These are phyloP conservation scores for Mycena olivaceomarginata DNA, from an alignment of 768 basidiomycete species.

Conservation along the genomic window DNA sequence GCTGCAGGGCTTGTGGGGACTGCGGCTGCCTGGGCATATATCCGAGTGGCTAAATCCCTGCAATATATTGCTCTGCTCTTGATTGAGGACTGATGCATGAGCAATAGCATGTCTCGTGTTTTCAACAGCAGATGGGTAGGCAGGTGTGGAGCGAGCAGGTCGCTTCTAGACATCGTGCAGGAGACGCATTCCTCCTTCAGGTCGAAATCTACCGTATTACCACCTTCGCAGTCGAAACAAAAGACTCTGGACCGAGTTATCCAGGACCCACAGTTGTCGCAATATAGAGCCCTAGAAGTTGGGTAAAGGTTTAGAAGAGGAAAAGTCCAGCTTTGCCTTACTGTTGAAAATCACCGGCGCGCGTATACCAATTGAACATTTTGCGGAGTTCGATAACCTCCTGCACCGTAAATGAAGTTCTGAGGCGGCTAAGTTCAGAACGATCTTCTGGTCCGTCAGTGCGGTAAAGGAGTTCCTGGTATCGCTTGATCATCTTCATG, in stretches of 20 bases:
- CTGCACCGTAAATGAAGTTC: conserved; percentile 14
- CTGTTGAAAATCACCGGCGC: conserved; percentile 15
- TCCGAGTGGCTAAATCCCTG: background rate
- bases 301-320: background rate
- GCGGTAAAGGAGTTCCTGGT: background rate
- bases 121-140: conserved; percentile 11
- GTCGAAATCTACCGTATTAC: conserved; percentile 5
- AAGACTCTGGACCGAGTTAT: conserved; percentile 26
- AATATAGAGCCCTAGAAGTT: background rate
- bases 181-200: conserved; percentile 9
- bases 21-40: background rate
- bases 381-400: background rate
- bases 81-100: conserved; percentile 7
- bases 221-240: conserved; percentile 30
- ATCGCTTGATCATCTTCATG: conserved; percentile 20
- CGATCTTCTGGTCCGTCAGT: background rate
- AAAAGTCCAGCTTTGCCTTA: background rate
- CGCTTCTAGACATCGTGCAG: background rate
- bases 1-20: background rate
- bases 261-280: conserved; percentile 12
- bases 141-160: conserved; percentile 6
- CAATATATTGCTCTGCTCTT: background rate
- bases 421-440: background rate
- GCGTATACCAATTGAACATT: conserved; percentile 11
- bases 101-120: conserved; percentile 8